These are phyloP conservation scores for Cladochytrium replicatum DNA, from an alignment of 192 early-diverging fungal genomes.

Conservation along the genomic window DNA sequence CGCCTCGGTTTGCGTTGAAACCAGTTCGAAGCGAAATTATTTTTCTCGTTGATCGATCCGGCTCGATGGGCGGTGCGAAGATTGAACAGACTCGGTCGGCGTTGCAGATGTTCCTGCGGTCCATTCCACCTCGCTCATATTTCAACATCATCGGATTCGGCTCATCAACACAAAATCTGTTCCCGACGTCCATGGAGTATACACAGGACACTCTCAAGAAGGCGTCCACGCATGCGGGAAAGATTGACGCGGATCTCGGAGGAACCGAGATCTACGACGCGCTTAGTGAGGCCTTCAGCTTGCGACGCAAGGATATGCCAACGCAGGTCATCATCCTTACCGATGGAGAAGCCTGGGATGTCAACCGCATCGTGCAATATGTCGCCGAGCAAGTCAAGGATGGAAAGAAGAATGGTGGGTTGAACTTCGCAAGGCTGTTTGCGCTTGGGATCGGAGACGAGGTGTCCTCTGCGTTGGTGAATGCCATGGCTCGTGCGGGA, in stretches of 20 bases:
- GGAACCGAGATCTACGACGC: slow-evolving; percentile 38
- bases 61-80: slow-evolving; percentile 35
- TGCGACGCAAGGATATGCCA: slow-evolving; percentile 19
- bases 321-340: slow-evolving; percentile 32
- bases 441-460: slow-evolving; percentile 34
- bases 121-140: slow-evolving; percentile 27
- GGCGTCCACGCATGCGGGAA: slow-evolving; percentile 17
- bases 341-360: slow-evolving; percentile 39
- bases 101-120: slow-evolving; percentile 35
- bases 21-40: slow-evolving; percentile 20
- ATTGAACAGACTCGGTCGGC: slow-evolving; percentile 30
- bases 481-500: slow-evolving; percentile 36
- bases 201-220: slow-evolving; percentile 16
- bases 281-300: slow-evolving; percentile 20
- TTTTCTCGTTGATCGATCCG: slow-evolving; percentile 38
- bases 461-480: slow-evolving; percentile 40
- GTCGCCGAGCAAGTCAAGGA: no score
- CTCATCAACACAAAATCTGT: slow-evolving; percentile 15
- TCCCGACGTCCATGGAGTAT: slow-evolving; percentile 27
- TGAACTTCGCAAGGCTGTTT: slow-evolving; percentile 27
- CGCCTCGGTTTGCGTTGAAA: slow-evolving; percentile 22
- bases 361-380: slow-evolving; percentile 22
- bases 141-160: slow-evolving; percentile 48
- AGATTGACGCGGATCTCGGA: slow-evolving; percentile 28
- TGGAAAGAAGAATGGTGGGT: slow-evolving; percentile 1